Evolutionary conservation across 2,329 filamentous ascomycete species (phyloP), one percentile per base, ranked within the genome.

Genomic region (Zymoseptoria tritici): DNA sequence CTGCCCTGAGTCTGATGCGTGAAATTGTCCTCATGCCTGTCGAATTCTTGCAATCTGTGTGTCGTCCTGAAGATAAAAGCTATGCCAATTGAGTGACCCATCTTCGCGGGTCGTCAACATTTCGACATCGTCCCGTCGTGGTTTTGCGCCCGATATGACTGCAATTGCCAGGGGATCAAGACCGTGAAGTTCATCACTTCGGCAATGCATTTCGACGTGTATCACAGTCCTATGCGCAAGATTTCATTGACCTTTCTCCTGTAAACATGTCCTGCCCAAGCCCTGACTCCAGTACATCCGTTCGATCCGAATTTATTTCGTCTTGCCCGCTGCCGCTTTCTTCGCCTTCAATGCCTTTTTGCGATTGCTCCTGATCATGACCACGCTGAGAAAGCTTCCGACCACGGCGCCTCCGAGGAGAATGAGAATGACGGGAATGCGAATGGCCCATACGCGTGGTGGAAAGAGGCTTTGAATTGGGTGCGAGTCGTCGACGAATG

Each of bases 331-430:
- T 21, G 57, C 53, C 46, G 62, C 60, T 62, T 96, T 96, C 82
- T 88, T 87, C 59, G 89, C 88, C 84, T 97, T 99, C 68, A 91
- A 87, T 3, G 91, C 91, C 85, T 94, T 97, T 85, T 97, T 97
- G 76, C 89, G 84, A 82, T 97, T 97, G 83, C 93, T 97, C 75
- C 90, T 86, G 79, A 99, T 97, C 94, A 99, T 99, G 72, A 99
- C 93, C 73, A 96, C 87, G 71, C 89, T 88, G 68, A 99, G 83
- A 81, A 99, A 99, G 62, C 91, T 95, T 65, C 94, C 94, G 62
- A 99, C 93, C 61, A 99, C 91, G 61, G 94, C 91, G 62, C 88
- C 92, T 65, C 88, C 92, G 67, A 99, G 82, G 53, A 99, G 86
- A 64, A 97, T 88, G 68, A 99, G 86, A 74, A 99, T 96, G 70